Evolutionary conservation across 1,284 basidiomycete genomes (phyloP).

Genomic region (Prillingera fragicola): DNA sequence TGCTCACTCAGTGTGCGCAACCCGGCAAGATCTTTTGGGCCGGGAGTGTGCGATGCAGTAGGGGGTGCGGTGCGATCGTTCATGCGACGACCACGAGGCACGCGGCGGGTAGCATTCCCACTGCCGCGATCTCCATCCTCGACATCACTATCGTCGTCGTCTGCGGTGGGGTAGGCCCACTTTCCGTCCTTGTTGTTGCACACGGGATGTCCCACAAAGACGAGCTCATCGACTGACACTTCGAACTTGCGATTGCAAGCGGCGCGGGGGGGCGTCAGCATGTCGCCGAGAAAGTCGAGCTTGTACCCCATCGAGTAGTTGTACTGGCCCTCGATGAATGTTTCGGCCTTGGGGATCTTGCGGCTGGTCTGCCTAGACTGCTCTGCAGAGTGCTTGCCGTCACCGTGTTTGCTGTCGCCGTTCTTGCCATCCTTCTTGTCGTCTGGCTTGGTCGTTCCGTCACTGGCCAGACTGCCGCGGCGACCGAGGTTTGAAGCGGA

Average conservation of each 20-base stretch:
- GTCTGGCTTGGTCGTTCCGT: too few relatives aligned
- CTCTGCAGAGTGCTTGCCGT: too few relatives aligned
- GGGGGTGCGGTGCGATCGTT: too few relatives aligned
- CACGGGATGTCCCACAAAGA: constrained; percentile 91
- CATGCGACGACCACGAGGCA: constrained; percentile 12
- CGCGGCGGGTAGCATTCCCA: constrained; percentile 9
- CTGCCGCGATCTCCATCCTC: constrained; percentile 8
- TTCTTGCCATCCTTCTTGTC: too few relatives aligned
- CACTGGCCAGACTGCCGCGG: too few relatives aligned
- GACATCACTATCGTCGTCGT: constrained; percentile 19
- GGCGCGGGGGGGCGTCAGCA: constrained; percentile 70
- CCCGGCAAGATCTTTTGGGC: too few relatives aligned
- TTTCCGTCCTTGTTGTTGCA: constrained; percentile 66
- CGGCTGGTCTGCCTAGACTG: constrained; percentile 13
- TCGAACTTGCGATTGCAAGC: constrained; percentile 95
- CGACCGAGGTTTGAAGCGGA: too few relatives aligned
- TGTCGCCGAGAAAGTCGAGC: constrained; percentile 69
- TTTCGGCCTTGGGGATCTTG: constrained; percentile 1
- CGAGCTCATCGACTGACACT: constrained; percentile 84
- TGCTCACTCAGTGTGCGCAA: too few relatives aligned
- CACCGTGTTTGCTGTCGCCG: too few relatives aligned
- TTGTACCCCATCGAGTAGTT: constrained; percentile 63
- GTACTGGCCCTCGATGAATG: constrained; percentile 33
- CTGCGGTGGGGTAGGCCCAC: constrained; percentile 52
- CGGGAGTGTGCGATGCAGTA: too few relatives aligned